Conservation (phyloP, 768 basidiomycete genomes). For the Phanerochaete sordida region DNA sequence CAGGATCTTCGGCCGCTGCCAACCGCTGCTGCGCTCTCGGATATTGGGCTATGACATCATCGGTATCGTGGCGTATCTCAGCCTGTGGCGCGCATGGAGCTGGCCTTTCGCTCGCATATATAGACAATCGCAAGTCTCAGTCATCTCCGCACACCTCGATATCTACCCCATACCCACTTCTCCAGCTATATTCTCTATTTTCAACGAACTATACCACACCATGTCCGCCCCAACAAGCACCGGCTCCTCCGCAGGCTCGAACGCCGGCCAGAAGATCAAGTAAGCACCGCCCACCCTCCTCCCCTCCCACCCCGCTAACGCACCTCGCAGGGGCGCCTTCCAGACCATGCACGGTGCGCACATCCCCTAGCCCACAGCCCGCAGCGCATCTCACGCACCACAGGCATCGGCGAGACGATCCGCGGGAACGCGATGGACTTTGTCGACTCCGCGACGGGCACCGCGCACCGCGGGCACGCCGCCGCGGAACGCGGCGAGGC, state of each 20-base stretch:
- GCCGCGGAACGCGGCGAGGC: slow-evolving; percentile 2
- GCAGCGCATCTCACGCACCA: too few species aligned
- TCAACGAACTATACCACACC: neutral
- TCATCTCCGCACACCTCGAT: neutral
- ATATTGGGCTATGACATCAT: neutral
- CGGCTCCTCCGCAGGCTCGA: neutral
- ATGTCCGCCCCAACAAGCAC: neutral
- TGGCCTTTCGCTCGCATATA: neutral
- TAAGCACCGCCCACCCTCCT: neutral
- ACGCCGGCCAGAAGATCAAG: slow-evolving; percentile 14
- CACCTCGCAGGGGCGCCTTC: slow-evolving; percentile 11
- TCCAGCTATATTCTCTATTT: neutral
- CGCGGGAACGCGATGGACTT: slow-evolving; percentile 17
- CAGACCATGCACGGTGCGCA: slow-evolving; percentile 10
- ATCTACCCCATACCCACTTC: neutral
- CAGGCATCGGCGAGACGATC: slow-evolving; percentile 14
- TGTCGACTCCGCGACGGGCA: slow-evolving; percentile 12
- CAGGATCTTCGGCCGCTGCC: too few species aligned
- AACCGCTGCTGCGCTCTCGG: too few species aligned
- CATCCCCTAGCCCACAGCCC: neutral
- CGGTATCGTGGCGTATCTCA: neutral
- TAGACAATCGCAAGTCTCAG: neutral
- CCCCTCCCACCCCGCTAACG: neutral
- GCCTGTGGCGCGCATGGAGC: neutral
- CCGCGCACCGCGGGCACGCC: slow-evolving; percentile 6